Conservation (phyloP, 164 flowering plant genomes). For the Magnolia officinalis region DNA sequence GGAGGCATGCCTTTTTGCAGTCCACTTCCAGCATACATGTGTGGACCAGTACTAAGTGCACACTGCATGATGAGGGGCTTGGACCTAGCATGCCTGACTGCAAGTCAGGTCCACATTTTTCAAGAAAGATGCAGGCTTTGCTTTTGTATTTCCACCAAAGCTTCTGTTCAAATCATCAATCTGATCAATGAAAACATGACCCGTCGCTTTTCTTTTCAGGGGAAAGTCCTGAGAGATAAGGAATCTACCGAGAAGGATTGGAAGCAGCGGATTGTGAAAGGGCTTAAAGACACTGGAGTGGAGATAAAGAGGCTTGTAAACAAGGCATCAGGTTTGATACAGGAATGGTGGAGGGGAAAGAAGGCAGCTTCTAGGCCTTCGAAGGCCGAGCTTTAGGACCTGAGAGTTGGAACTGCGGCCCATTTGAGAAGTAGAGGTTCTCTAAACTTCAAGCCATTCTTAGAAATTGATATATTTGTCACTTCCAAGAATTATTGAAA, state of each 20-base stretch:
- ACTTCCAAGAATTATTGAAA: neutral
- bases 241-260: conserved; percentile 42
- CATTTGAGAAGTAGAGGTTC: neutral
- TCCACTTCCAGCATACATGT: neutral
- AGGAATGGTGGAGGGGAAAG: conserved; percentile 62
- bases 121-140: neutral
- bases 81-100: neutral
- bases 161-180: neutral
- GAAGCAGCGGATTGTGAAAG: conserved; percentile 50
- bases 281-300: conserved; percentile 31
- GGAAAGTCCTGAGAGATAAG: conserved; percentile 59
- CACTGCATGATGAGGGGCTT: neutral
- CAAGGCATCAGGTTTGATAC: conserved; percentile 39
- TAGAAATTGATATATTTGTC: neutral
- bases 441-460: neutral
- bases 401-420: neutral
- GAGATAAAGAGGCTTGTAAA: conserved; percentile 48
- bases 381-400: conserved; percentile 54
- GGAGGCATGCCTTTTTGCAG: neutral
- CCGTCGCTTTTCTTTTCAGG: conserved; percentile 31
- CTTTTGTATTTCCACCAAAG: neutral
- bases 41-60: neutral
- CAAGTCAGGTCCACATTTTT: neutral
- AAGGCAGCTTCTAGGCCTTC: conserved; percentile 32
- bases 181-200: neutral